phyloP scores from a whole-genome alignment of 768 basidiomycete genomes.

The Tricholoma furcatifolium region DNA sequence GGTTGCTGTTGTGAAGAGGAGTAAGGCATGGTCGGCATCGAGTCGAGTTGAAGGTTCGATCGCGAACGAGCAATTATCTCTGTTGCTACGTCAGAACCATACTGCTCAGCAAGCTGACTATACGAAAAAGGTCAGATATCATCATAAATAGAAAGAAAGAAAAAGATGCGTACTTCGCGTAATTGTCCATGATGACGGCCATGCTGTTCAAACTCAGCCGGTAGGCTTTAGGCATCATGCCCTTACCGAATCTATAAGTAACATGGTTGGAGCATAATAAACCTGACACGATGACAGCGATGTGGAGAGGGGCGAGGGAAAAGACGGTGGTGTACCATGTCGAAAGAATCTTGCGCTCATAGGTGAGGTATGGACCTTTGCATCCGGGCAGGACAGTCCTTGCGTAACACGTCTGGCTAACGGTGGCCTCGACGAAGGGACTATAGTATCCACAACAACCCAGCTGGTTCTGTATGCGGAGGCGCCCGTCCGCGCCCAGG shows the following conservation, averaged over 20 bases:
- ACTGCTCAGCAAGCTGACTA: slow-evolving; percentile 75
- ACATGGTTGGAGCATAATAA: slow-evolving; percentile 81
- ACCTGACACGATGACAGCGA: slow-evolving; percentile 59
- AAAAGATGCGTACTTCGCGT: slow-evolving; percentile 66
- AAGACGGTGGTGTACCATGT: slow-evolving; percentile 70
- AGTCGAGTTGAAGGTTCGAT: slow-evolving; percentile 43
- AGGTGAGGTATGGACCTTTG: slow-evolving; percentile 60
- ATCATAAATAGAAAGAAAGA: background rate
- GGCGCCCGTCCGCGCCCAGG: slow-evolving; percentile 57
- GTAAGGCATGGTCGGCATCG: slow-evolving; percentile 27
- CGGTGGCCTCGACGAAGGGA: slow-evolving; percentile 78
- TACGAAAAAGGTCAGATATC: background rate
- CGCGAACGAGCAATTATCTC: slow-evolving; percentile 59
- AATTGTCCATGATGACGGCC: slow-evolving; percentile 84
- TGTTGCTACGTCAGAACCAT: slow-evolving; percentile 61
- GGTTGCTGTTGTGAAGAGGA: slow-evolving; percentile 12
- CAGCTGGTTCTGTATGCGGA: slow-evolving; percentile 72
- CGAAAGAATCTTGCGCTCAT: slow-evolving; percentile 52
- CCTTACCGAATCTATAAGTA: slow-evolving; percentile 85
- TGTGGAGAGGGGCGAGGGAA: slow-evolving; percentile 64
- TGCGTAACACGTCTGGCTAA: slow-evolving; percentile 72
- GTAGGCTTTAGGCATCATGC: slow-evolving; percentile 86
- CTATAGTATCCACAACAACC: slow-evolving; percentile 81
- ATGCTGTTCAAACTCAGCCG: slow-evolving; percentile 70
- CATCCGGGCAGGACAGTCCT: slow-evolving; percentile 72